phyloP scores from a whole-genome alignment of 148 eudicot genomes.

The Fagopyrum esculentum region DNA sequence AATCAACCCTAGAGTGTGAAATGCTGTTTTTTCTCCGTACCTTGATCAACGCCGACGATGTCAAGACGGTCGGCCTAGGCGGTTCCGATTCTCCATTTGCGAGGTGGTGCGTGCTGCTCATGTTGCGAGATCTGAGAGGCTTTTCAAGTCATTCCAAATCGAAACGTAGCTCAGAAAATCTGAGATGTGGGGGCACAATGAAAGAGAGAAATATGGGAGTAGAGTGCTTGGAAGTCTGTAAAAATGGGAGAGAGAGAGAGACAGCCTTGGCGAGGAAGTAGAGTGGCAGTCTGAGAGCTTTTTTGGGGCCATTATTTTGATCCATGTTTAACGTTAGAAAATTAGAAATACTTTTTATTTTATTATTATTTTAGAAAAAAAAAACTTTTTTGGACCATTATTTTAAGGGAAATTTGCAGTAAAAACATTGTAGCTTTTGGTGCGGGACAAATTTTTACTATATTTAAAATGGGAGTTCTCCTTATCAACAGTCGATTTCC shows the following conservation, averaged over 20 bases:
- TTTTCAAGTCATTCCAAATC: background rate
- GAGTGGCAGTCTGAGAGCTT: slow-evolving; percentile 1
- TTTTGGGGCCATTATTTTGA: background rate
- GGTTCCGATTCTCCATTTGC: slow-evolving; percentile 30
- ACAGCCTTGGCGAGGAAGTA: background rate
- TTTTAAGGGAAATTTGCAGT: too few relatives aligned
- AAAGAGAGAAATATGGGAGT: background rate
- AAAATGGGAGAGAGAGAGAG: background rate
- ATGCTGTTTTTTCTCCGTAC: slow-evolving; percentile 30
- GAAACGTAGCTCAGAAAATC: slow-evolving; percentile 1
- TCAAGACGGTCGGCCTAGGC: slow-evolving; percentile 29
- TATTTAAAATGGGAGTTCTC: too few relatives aligned
- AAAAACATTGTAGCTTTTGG: too few relatives aligned
- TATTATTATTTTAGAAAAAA: background rate
- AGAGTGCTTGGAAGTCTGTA: background rate
- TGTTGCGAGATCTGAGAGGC: slow-evolving; percentile 15
- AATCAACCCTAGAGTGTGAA: slow-evolving; percentile 33
- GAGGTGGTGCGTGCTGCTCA: slow-evolving; percentile 21
- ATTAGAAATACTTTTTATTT: background rate
- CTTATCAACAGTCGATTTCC: too few relatives aligned
- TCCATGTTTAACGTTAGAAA: too few relatives aligned
- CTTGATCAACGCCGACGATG: slow-evolving; percentile 38
- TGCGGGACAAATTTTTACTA: too few relatives aligned
- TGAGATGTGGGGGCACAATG: background rate
- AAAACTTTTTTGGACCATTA: too few relatives aligned